phyloP scores from a whole-genome alignment of 768 basidiomycete genomes.

The Zangia roseola region DNA sequence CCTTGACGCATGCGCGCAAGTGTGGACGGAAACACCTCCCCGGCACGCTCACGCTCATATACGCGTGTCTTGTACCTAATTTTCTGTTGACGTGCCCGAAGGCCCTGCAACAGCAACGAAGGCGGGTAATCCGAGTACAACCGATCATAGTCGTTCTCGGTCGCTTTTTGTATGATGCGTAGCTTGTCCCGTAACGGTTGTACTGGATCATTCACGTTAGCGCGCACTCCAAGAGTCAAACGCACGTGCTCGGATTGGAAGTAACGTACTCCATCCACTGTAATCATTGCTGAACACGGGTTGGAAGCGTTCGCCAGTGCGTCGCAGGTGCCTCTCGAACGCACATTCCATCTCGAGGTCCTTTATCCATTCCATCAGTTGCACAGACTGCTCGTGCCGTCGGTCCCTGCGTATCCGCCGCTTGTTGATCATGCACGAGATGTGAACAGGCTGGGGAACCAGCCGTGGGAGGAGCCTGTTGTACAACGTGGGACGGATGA shows the following conservation, averaged over 20 bases:
- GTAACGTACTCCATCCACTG: constrained; percentile 21
- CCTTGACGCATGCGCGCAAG: constrained; percentile 48
- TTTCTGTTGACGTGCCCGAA: constrained; percentile 58
- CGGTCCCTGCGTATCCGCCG: constrained; percentile 44
- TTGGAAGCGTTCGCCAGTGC: constrained; percentile 14
- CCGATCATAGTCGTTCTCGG: constrained; percentile 44
- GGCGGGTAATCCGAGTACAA: constrained; percentile 42
- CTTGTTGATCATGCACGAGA: constrained; percentile 65
- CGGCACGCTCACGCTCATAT: constrained; percentile 58
- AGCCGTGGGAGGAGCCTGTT: constrained; percentile 77
- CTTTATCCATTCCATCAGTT: constrained; percentile 33
- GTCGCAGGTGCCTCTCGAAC: constrained; percentile 37
- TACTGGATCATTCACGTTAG: constrained; percentile 29
- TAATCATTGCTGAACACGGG: constrained; percentile 29
- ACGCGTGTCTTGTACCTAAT: constrained; percentile 72
- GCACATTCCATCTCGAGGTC: constrained; percentile 37
- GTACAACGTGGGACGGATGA: constrained; percentile 60
- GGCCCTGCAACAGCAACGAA: constrained; percentile 47
- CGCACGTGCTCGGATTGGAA: no score
- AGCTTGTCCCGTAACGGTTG: constrained; percentile 35
- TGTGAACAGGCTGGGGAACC: constrained; percentile 71
- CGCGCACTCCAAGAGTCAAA: not conserved
- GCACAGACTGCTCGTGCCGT: constrained; percentile 39
- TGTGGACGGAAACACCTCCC: constrained; percentile 54
- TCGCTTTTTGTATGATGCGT: constrained; percentile 31